Percentiles rank a stretch among this genome's conserved stretches.
Conservation (phyloP, 1,139 yeast species). For the Geotrichum bryndzae region DNA sequence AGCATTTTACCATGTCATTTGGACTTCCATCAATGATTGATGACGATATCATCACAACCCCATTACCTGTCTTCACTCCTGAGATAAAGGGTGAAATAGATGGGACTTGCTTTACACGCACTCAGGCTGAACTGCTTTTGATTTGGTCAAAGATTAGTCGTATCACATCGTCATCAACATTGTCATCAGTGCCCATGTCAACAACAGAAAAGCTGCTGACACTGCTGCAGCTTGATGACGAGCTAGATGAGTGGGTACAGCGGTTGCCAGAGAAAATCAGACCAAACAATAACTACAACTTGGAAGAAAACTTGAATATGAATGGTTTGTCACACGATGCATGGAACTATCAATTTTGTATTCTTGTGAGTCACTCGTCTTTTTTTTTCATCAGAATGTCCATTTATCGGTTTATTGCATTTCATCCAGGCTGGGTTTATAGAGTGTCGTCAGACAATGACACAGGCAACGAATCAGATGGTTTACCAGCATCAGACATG, state of each 20-base stretch:
- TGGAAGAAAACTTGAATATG: background rate
- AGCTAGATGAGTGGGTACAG: slow-evolving; percentile 31
- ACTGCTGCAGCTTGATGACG: slow-evolving; percentile 31
- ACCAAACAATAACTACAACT: slow-evolving; percentile 16
- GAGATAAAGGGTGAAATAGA: slow-evolving; percentile 14
- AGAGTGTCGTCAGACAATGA: slow-evolving; percentile 7
- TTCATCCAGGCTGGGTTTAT: slow-evolving; percentile 31
- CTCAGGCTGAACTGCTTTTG: slow-evolving; percentile 21
- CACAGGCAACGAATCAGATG: background rate
- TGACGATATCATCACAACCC: slow-evolving; percentile 39
- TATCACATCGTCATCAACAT: slow-evolving; percentile 20
- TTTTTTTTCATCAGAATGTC: slow-evolving; percentile 27
- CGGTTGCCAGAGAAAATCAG: slow-evolving; percentile 29
- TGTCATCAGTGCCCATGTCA: slow-evolving; percentile 27
- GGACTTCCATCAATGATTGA: slow-evolving; percentile 59
- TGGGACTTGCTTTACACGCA: slow-evolving; percentile 5
- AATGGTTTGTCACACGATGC: background rate
- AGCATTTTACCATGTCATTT: slow-evolving; percentile 47
- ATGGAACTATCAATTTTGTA: slow-evolving; percentile 2
- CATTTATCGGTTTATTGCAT: slow-evolving; percentile 31
- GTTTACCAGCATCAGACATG: background rate
- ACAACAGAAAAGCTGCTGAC: slow-evolving; percentile 28
- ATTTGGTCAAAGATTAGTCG: slow-evolving; percentile 24
- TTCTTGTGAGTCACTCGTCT: slow-evolving; percentile 17
- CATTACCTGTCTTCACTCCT: slow-evolving; percentile 20